Base-by-base conservation (phyloP, 2,329 filamentous ascomycete species). In the Venturia oleaginea region DNA sequence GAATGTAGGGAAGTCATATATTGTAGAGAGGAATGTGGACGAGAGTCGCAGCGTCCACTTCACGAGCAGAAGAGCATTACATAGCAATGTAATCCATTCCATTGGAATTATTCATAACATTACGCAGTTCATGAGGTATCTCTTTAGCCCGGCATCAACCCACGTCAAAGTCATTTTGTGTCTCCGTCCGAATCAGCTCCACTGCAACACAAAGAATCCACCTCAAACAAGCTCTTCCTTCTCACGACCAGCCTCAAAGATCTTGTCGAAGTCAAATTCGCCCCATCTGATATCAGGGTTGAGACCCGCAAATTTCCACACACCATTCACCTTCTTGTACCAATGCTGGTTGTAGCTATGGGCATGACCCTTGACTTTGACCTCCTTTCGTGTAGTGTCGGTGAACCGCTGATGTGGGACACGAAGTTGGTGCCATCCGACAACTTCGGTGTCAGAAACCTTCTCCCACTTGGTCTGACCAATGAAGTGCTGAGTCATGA, bases 401-500 rank as follows among this genome's bases (percentile, higher is more conserved):
- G 74, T 79, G 73, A 84, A 84, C 68, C 76, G 76, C 72, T 84
- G 82, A 69, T 85, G 83, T 19, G 83, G 81, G 55, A 84, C 83
- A 37, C 83, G 81, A 67, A 85, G 76, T 75, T 85, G 83, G 70
- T 85, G 83, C 71, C 78, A 79, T 64, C 82, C 80, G 34, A 74
- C 78, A 66, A 84, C 80, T 66, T 81, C 77, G 66, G 74, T 74
- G 64, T 80, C 78, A 34, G 70, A 72, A 15, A 77, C 76, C 72
- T 81, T 79, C 71, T 79, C 78, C 81, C 80, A 84, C 68, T 76
- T 76, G 40, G 78, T 79, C 66, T 77, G 79, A 67, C 82, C 82
- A 68, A 84, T 79, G 71, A 83, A 81, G 72, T 84, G 82, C 74
- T 84, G 82, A 24, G 82, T 84, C 74, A 78, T 82, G 68, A 84